phyloP scores from a whole-genome alignment of 2,329 filamentous ascomycete species.

The Aspergillus cejpii region DNA sequence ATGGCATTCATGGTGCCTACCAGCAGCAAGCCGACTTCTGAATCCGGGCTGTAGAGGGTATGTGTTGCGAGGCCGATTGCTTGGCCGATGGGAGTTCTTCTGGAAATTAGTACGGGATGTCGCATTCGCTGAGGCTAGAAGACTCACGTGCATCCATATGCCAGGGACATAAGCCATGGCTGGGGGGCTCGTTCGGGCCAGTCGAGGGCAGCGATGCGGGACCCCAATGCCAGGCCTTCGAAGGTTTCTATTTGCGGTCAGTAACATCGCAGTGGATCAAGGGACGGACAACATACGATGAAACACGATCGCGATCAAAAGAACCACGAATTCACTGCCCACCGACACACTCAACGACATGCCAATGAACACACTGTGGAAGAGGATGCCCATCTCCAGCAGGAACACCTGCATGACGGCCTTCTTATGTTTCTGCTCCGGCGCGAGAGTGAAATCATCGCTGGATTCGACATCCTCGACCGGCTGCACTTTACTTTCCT shows the following conservation, averaged over 20 bases:
- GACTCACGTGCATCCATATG: conserved; percentile 55
- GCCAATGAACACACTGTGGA: conserved; percentile 57
- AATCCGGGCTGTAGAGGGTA: conserved; percentile 65
- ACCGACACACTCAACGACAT: conserved; percentile 34
- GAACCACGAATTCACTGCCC: conserved; percentile 30
- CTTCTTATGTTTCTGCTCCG: conserved; percentile 49
- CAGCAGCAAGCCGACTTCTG: conserved; percentile 64
- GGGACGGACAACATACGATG: conserved; percentile 25
- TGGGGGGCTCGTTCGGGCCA: conserved; percentile 29
- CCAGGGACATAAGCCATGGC: conserved; percentile 67
- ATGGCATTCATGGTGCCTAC: conserved; percentile 80
- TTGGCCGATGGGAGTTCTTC: conserved; percentile 67
- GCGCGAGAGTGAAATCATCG: conserved; percentile 15
- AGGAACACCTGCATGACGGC: conserved; percentile 67
- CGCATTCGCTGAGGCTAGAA: neutral
- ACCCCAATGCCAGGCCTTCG: conserved; percentile 31
- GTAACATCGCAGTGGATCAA: neutral
- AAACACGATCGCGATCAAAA: conserved; percentile 33
- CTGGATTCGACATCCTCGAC: conserved; percentile 17
- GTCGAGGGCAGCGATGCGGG: conserved; percentile 28
- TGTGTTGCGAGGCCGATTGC: conserved; percentile 71
- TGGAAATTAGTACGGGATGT: conserved; percentile 4
- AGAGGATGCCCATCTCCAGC: conserved; percentile 70
- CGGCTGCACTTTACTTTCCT: conserved; percentile 13
- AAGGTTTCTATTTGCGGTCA: conserved; percentile 26